Base-by-base conservation (phyloP, 2,329 filamentous ascomycete genomes). In the Macrophomina phaseolina region DNA sequence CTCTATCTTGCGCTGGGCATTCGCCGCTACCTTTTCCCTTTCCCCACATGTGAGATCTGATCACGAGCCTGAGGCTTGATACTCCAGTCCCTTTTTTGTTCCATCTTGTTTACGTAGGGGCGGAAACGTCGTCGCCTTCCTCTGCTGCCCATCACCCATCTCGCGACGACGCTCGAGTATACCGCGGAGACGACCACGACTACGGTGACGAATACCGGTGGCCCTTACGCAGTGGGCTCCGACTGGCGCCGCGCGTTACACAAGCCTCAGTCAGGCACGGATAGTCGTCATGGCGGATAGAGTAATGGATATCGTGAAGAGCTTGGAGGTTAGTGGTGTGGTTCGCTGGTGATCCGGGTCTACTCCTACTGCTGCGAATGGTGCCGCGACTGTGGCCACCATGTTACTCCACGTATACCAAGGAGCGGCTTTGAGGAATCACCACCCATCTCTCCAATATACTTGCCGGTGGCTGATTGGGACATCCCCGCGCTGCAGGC, bases 241-340 rank as follows among this genome's bases (percentile, higher is more conserved):
- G 46, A 40, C 40, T n/a, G 5, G 7, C 42, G 58, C 42, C 45
- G 45, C n/a, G 4, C 30, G 18, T 23, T 34, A 23, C 16, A 38
- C 11, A 23, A 30, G 3, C 36, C 16, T 11, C 16, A 8, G n/a
- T 7, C 23, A 36, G 45, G 14, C n/a, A 62, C 4, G 5, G 38
- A 40, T 6, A 5, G 12, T 11, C n/a, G 45, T 30, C 58, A 38
- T 38, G 46, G 18, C 46, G 45, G 58, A 62, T 3, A 49, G 58
- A 11, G 58, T 45, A 49, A 62, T 62, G 58, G 58, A 62, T 16
- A n/a, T 62, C 14, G 49, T 64, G 48, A 64, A 45, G 61, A 53
- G 61, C 48, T 6, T 64, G 61, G 61, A 64, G 61, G 61, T 64
- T 42, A 52, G 36, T 53, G n/a, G 8, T 51, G 42, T 23, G 42